Evolutionary conservation across 108 stramenopile species (phyloP), one percentile per base, ranked within the genome.

Genomic region (Mayamaea pseudoterrestris): DNA sequence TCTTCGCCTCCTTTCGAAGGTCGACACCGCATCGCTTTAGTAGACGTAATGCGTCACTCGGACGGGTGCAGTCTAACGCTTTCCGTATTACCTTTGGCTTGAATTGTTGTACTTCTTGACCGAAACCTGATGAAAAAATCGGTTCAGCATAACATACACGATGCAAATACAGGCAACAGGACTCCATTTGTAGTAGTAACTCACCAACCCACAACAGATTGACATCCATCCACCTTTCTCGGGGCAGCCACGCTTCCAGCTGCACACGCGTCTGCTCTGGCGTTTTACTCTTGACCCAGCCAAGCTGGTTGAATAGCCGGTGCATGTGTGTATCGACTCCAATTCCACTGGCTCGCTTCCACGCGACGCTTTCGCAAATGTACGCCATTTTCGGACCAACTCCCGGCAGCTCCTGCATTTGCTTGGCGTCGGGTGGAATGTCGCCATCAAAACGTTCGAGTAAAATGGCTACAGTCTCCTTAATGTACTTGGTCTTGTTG

Each of bases 271-370:
- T 90, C 25, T 85, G 67, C 57, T 95, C 93, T 1, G 93, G 93
- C 25, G 57, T 74, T 29, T 78, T 90, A 16, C 61, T 53, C 16
- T 68, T 53, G 3, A 88, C 82, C 88, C 88, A 95, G 28, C 58
- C 53, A 0, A 94, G 53, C 51, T 72, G 70, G 54, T 85, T 83
- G 53, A 85, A 89, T 56, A 94, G 69, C 0, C 93, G 78, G 46
- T 94, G 93, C 93, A 94, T 90, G 47, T 94, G 93, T 12, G 93
- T 94, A 57, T 94, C 93, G 8, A 94, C 85, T 14, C 89, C 88
- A 53, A 94, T 90, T 9, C 93, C 93, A n/a, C 75, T 63, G 9
- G 60, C 34, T 3, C 35, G 44, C 30, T 47, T 26, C 59, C 73
- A 89, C 16, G 80, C 85, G 5, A 88, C 63, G 45, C 63, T 66